Base-by-base conservation (phyloP, 768 basidiomycete genomes). In the Chalciporus chontae region DNA sequence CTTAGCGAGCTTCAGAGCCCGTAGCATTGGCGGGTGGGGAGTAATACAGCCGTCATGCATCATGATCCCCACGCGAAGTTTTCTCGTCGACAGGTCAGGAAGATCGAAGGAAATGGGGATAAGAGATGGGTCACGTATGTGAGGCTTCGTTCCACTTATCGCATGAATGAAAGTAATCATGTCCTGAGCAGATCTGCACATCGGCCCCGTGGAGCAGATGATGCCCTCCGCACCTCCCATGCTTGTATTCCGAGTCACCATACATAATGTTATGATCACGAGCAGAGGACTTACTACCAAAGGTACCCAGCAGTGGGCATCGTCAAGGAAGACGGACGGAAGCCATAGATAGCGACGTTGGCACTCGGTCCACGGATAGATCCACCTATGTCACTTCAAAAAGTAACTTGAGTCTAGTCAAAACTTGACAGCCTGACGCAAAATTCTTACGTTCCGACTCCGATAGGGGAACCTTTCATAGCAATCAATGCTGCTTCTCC, bases 401-500 rank as follows among this genome's bases (percentile, higher is more conserved):
- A 19, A 47, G 23, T 26, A 7, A 4, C 1, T 24, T 36, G 40
- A 40, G 18, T 6, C 40, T 36, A 36, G n/a, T n/a, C n/a, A n/a
- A 36, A 36, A n/a, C 34, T 26, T 26, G 5, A 4, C n/a, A n/a
- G 2, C 1, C 31, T 23, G 57, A 48, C 63, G 63, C 6, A 36
- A n/a, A 4, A 0, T 15, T 55, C 62, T 56, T 37, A 41, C 65
- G 71, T 73, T 27, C 77, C 75, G 23, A 77, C 60, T 7, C 78
- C 74, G 18, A 79, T 53, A 23, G 72, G 71, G n/a, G 71, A 68
- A 26, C 77, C 77, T 34, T 70, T 71, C 46, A 79, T 52, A 4
- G 76, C 75, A 3, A 80, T 45, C 2, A 80, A 56, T 0, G 79
- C 76, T 4, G 70, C 67, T 59, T 78, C 79, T 27, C 79, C 79